These are phyloP conservation scores for Lanmaoa pseudosensibilis DNA, from an alignment of 768 basidiomycete genomes.

Conservation along the genomic window DNA sequence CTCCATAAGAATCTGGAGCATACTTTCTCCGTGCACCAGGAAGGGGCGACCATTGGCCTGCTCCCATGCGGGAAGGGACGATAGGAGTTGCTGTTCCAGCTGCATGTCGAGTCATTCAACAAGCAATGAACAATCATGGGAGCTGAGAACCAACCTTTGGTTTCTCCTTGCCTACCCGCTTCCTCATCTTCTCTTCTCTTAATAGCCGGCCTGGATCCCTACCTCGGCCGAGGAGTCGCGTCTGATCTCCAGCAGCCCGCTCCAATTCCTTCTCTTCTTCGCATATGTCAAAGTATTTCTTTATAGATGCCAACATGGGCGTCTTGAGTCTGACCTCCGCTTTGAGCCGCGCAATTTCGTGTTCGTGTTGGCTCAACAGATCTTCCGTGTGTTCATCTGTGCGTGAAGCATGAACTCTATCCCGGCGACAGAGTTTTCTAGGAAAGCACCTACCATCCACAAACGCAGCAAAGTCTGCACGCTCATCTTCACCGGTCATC, in stretches of 20 bases:
- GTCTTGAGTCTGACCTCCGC: conserved; percentile 80
- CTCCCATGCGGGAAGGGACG: conserved; percentile 85
- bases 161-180: conserved; percentile 89
- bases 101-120: conserved; percentile 44
- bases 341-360: conserved; percentile 78
- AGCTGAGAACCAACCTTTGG: conserved; percentile 60
- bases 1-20: conserved; percentile 77
- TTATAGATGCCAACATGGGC: conserved; percentile 69
- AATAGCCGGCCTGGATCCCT: conserved; percentile 84
- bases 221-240: conserved; percentile 75
- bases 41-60: conserved; percentile 69
- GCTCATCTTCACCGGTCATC: conserved; percentile 81
- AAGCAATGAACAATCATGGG: neutral
- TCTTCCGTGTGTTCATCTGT: conserved; percentile 89
- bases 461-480: conserved; percentile 77
- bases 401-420: neutral
- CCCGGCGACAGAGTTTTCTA: neutral
- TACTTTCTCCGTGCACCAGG: conserved; percentile 80
- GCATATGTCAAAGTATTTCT: conserved; percentile 89
- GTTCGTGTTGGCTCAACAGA: conserved; percentile 78
- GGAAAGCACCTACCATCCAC: conserved; percentile 62
- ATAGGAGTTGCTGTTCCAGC: conserved; percentile 87
- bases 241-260: conserved; percentile 77
- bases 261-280: conserved; percentile 88
- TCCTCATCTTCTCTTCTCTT: conserved; percentile 96